Evolutionary conservation across 1,284 basidiomycete species (phyloP).

Genomic region (Rhizopogon hawkerae): DNA sequence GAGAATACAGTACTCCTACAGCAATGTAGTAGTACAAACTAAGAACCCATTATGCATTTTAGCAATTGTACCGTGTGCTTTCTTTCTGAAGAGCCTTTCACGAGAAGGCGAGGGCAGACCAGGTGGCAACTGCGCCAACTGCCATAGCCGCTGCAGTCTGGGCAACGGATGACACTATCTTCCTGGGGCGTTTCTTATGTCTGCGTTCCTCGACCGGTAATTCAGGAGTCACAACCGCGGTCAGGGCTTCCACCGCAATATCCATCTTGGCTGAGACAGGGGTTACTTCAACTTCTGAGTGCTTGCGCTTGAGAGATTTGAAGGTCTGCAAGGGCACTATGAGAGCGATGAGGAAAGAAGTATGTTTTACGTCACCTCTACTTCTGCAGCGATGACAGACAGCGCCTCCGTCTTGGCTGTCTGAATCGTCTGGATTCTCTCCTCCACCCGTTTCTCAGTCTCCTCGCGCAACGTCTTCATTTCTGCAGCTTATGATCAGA

Average conservation of each 20-base stretch:
- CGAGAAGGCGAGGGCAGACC: conserved; percentile 60
- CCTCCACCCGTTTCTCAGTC: conserved; percentile 25
- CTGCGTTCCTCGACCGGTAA: conserved; percentile 9
- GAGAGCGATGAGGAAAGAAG: conserved; percentile 9
- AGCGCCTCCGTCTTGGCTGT: conserved; percentile 24
- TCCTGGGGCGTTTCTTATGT: conserved; percentile 40
- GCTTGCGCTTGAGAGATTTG: conserved; percentile 23
- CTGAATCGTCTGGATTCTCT: conserved; percentile 23
- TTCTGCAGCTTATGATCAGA: conserved; percentile 21
- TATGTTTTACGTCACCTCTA: conserved; percentile 6
- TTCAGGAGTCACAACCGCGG: not conserved
- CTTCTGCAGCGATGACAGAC: conserved; percentile 19
- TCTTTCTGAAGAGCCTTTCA: conserved; percentile 21
- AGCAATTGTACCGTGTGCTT: not conserved
- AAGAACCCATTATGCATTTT: conserved; percentile 1
- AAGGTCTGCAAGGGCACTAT: conserved; percentile 9
- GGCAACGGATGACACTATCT: conserved; percentile 34
- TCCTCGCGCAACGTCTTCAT: conserved; percentile 28
- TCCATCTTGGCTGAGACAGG: conserved; percentile 4
- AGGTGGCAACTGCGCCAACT: conserved; percentile 57
- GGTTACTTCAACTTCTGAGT: conserved; percentile 14
- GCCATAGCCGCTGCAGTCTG: conserved; percentile 52
- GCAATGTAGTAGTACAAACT: not conserved
- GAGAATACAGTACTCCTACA: not conserved
- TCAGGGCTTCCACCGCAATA: conserved; percentile 13